Percentiles rank a stretch among this genome's conserved stretches.
phyloP scores from a whole-genome alignment of 164 flowering plant genomes.

The Chimonanthus praecox region DNA sequence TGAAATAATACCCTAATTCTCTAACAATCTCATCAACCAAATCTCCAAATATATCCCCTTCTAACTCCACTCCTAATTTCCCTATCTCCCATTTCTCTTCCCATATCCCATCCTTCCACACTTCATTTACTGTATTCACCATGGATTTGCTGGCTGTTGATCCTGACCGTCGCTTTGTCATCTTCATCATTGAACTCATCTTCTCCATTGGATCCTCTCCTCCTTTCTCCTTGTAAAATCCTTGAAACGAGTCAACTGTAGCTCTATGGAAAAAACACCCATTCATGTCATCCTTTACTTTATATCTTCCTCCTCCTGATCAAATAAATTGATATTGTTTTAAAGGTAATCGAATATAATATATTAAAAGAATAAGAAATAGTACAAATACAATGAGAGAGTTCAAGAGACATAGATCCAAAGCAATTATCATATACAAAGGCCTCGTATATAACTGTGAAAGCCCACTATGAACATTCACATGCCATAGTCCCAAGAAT shows the following conservation, averaged over 20 bases:
- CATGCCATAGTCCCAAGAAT: no score
- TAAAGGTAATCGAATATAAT: no score
- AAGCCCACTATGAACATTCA: no score
- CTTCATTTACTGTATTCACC: slow-evolving; percentile 52
- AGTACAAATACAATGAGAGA: no score
- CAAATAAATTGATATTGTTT: background rate
- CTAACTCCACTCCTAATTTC: slow-evolving; percentile 55
- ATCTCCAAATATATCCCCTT: slow-evolving; percentile 49
- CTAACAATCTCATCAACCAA: slow-evolving; percentile 53
- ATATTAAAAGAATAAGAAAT: no score
- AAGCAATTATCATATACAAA: no score
- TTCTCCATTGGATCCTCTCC: background rate
- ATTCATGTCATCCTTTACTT: slow-evolving; percentile 16
- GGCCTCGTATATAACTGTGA: no score
- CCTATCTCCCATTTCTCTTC: slow-evolving; percentile 55
- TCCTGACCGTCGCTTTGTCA: background rate
- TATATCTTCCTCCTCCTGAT: slow-evolving; percentile 12
- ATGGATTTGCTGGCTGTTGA: slow-evolving; percentile 41
- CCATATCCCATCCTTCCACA: slow-evolving; percentile 48
- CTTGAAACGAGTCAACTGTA: slow-evolving; percentile 10
- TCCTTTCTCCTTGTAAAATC: background rate
- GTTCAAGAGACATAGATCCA: no score
- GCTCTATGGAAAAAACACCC: slow-evolving; percentile 20
- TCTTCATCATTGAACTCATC: background rate
- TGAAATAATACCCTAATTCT: slow-evolving; percentile 26